phyloP scores from a whole-genome alignment of 768 basidiomycete genomes.

The Psilocybe tampanensis region DNA sequence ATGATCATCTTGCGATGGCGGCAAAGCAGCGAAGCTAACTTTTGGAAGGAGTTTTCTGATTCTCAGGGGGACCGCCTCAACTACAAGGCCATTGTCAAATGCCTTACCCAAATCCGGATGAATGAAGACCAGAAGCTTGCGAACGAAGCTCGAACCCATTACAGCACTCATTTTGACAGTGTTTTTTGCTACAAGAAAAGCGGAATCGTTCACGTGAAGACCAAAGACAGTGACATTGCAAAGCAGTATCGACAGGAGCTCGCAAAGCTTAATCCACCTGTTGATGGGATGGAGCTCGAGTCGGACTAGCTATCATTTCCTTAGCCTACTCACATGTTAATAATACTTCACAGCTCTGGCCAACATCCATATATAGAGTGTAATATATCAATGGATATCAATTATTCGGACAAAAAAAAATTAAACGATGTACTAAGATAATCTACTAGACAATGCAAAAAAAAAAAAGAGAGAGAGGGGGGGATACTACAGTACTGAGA shows the following conservation, averaged over 20 bases:
- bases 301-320: too few species aligned
- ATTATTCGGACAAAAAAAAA: too few species aligned
- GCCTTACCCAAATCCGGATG: neutral
- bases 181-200: too few species aligned
- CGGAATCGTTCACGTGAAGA: too few species aligned
- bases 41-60: constrained; percentile 10
- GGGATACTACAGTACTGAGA: too few species aligned
- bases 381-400: too few species aligned
- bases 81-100: constrained; percentile 1
- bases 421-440: neutral
- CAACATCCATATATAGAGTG: too few species aligned
- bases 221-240: too few species aligned
- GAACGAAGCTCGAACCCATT: neutral
- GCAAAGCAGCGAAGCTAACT: neutral
- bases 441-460: neutral
- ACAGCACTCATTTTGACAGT: too few species aligned
- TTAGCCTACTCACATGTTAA: neutral
- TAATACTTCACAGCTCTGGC: too few species aligned
- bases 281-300: constrained; percentile 15
- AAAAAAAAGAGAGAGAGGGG: too few species aligned
- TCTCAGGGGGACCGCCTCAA: neutral
- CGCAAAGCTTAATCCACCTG: neutral
- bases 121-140: neutral
- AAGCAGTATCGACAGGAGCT: too few species aligned
- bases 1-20: neutral